These are phyloP conservation scores for Kodamaea kakaduensis DNA, from an alignment of 805 yeast genomes.

Conservation along the genomic window DNA sequence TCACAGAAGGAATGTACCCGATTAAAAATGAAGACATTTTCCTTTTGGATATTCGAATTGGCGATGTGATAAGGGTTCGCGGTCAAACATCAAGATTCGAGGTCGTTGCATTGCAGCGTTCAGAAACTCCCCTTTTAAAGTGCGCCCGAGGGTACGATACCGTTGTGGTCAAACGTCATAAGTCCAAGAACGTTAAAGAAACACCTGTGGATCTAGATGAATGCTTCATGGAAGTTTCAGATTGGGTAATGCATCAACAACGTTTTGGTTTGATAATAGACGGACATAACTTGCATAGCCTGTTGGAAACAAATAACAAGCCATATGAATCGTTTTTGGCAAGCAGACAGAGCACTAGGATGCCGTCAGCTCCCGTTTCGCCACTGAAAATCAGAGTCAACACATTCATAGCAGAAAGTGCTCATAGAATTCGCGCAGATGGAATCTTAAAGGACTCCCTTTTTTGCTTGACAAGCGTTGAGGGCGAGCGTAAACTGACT, in stretches of 20 bases:
- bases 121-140: slow-evolving; percentile 21
- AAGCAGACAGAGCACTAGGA: slow-evolving; percentile 3
- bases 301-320: slow-evolving; percentile 1
- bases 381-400: not conserved
- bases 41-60: slow-evolving; percentile 53
- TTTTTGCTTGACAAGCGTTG: slow-evolving; percentile 36
- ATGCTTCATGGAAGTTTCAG: slow-evolving; percentile 36
- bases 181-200: slow-evolving; percentile 8
- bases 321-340: slow-evolving; percentile 5
- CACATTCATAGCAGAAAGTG: not conserved
- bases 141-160: slow-evolving; percentile 63
- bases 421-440: not conserved
- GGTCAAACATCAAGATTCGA: slow-evolving; percentile 28
- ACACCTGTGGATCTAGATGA: slow-evolving; percentile 25
- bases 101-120: slow-evolving; percentile 21
- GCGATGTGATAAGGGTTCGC: slow-evolving; percentile 46
- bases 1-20: slow-evolving; percentile 34
- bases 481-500: slow-evolving; percentile 28
- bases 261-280: slow-evolving; percentile 20
- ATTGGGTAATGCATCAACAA: slow-evolving; percentile 38
- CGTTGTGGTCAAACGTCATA: slow-evolving; percentile 32
- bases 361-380: not conserved
- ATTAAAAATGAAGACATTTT: slow-evolving; percentile 37
- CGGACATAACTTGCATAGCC: slow-evolving; percentile 16
- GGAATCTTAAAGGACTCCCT: slow-evolving; percentile 21